Base-by-base conservation (phyloP, 2,329 filamentous ascomycete genomes). In the Trichophyton equinum region DNA sequence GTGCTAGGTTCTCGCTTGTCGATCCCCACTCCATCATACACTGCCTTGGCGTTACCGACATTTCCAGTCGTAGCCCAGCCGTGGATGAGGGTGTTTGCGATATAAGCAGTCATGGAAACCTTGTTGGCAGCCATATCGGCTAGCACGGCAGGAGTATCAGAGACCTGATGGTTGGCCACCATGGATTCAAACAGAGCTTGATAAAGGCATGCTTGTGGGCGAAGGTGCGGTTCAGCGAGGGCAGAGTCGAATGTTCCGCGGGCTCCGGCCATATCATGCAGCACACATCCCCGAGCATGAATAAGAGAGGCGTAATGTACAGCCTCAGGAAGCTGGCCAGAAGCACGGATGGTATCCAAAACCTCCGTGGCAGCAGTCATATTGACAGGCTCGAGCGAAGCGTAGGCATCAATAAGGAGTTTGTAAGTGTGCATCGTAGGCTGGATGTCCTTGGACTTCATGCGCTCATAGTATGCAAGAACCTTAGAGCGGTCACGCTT, bases 381-480 rank as follows among this genome's bases (percentile, higher is more conserved):
- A 73, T 97, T 81, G 61, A 95, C 81, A 0, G 94, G 91, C 71
- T 97, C 92, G 44, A 99, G 83, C 4, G 92, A 96, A 13, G 94
- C 94, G 70, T 97, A 85, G 1, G 92, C 91, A 71, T 99, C 94
- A 66, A 99, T 90, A 51, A 99, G 84, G 20, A 99, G 86, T 80
- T 99, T 99, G 81, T 91, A 96, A 1, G 94, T 99, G 76, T 99
- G 94, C 64, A 90, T 88, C 0, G 94, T 97, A 1, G 94, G 92
- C 63, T 88, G 80, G 71, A 99, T 99, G 61, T 86, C 85, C 77
- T 87, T 89, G 22, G 84, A 81, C 72, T 87, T 85, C 94, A 99
- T 97, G 64, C 92, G 89, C 74, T 95, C 87, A 72, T 95, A 97
- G 80, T 97, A 99, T 36, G 86, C 82, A 25, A 99, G 81, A 4